These are phyloP conservation scores for Microthlaspi erraticum DNA, from an alignment of 345 rosid species.

Conservation along the genomic window DNA sequence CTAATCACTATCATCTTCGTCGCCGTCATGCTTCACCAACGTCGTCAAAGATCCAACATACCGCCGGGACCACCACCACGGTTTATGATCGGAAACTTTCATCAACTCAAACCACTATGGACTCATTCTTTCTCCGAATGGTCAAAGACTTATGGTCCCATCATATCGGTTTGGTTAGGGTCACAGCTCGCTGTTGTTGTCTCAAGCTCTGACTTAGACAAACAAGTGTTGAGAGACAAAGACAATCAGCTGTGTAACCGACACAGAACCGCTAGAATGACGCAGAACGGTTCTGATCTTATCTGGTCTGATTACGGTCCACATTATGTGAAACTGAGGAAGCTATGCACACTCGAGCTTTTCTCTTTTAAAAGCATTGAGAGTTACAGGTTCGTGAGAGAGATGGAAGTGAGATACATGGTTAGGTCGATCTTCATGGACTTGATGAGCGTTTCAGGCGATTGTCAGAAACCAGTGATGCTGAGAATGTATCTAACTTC, in stretches of 20 bases:
- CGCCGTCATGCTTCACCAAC: no score
- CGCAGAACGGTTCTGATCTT: slow-evolving; percentile 45
- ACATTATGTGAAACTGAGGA: slow-evolving; percentile 51
- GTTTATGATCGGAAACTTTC: no score
- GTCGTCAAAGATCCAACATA: no score
- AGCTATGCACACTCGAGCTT: slow-evolving; percentile 44
- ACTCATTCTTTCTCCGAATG: slow-evolving; percentile 32
- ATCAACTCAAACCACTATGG: no score
- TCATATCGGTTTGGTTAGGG: slow-evolving; percentile 52
- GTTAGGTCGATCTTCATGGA: slow-evolving; percentile 40
- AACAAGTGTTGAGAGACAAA: slow-evolving; percentile 50
- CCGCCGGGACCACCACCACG: no score
- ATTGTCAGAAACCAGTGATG: slow-evolving; percentile 23
- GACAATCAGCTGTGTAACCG: slow-evolving; percentile 48
- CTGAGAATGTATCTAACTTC: slow-evolving; percentile 43
- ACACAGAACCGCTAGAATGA: slow-evolving; percentile 30
- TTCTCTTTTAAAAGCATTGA: slow-evolving; percentile 50
- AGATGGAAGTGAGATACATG: slow-evolving; percentile 48
- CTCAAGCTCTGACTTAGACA: slow-evolving; percentile 47
- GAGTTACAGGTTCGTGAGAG: slow-evolving; percentile 45
- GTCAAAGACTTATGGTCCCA: slow-evolving; percentile 50
- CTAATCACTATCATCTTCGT: no score
- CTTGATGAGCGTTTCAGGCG: slow-evolving; percentile 16
- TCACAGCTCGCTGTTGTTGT: slow-evolving; percentile 44
- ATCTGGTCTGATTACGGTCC: slow-evolving; percentile 55